phyloP scores from a whole-genome alignment of 164 flowering plant species.

The Aristolochia fimbriata region DNA sequence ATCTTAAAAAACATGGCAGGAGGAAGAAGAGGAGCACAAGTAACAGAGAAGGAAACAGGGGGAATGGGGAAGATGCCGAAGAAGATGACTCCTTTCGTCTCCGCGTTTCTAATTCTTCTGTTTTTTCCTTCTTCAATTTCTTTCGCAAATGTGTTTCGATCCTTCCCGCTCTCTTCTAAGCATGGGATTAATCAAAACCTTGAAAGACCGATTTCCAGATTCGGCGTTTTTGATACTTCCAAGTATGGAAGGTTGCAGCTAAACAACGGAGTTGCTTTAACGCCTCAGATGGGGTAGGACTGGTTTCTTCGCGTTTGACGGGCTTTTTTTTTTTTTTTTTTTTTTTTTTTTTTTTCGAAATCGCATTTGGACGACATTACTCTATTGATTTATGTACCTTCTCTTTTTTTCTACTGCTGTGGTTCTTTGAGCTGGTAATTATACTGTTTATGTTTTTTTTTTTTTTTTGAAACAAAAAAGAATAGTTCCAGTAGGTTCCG shows the following conservation, averaged over 20 bases:
- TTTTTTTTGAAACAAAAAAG: not conserved
- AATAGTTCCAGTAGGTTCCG: not conserved
- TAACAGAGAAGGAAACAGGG: not conserved
- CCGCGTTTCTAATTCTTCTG: not conserved
- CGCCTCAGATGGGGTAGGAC: conserved; percentile 89
- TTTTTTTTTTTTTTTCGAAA: not conserved
- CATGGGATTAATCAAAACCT: conserved; percentile 3
- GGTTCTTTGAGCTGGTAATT: too few species aligned
- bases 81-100: conserved; percentile 1
- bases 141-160: conserved; percentile 16
- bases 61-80: not conserved
- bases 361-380: not conserved
- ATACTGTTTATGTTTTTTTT: not conserved
- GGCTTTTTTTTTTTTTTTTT: not conserved
- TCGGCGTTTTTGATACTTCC: conserved; percentile 47
- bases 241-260: conserved; percentile 63
- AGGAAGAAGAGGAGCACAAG: not conserved
- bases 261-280: conserved; percentile 58
- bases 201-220: conserved; percentile 15
- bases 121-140: conserved; percentile 13
- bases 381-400: not conserved
- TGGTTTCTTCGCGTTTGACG: not conserved
- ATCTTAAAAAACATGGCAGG: too few species aligned
- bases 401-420: not conserved
- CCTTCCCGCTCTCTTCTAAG: conserved; percentile 4